Conservation (phyloP, 805 yeast species). For the Candida xyloterini region DNA sequence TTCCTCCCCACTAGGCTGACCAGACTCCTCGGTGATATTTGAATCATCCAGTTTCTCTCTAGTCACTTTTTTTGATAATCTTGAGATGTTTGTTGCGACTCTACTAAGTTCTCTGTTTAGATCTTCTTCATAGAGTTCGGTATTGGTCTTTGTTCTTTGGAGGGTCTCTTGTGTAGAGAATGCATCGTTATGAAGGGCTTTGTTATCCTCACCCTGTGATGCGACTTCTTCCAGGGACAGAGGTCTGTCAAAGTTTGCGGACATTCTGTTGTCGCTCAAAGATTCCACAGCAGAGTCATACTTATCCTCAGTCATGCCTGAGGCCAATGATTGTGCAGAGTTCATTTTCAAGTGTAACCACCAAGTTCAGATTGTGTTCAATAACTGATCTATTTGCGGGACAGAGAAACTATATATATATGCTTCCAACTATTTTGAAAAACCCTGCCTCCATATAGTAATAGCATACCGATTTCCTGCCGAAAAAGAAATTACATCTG, state of each 20-base stretch:
- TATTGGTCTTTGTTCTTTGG: slow-evolving; percentile 8
- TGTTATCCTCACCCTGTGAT: neutral
- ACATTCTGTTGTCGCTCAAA: neutral
- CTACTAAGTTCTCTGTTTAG: slow-evolving; percentile 23
- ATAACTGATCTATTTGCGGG: too few species aligned
- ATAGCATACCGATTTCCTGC: too few species aligned
- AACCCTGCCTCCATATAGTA: too few species aligned
- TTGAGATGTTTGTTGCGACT: slow-evolving; percentile 20
- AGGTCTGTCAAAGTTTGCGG: neutral
- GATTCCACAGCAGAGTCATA: slow-evolving; percentile 17
- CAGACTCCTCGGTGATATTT: slow-evolving; percentile 3
- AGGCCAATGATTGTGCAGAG: slow-evolving; percentile 4
- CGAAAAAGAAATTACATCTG: too few species aligned
- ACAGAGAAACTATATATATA: too few species aligned
- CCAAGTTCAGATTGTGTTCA: too few species aligned
- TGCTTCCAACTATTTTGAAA: too few species aligned
- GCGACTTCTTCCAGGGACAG: neutral
- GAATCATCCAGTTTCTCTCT: slow-evolving; percentile 13
- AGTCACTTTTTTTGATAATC: slow-evolving; percentile 17
- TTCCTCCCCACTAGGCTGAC: slow-evolving; percentile 8
- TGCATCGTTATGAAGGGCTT: neutral
- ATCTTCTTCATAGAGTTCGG: slow-evolving; percentile 23
- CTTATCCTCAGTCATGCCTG: slow-evolving; percentile 5
- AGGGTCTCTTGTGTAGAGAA: slow-evolving; percentile 12
- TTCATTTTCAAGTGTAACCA: neutral